phyloP scores from a whole-genome alignment of 2,329 filamentous ascomycete species.

The Exserohilum rostratum region DNA sequence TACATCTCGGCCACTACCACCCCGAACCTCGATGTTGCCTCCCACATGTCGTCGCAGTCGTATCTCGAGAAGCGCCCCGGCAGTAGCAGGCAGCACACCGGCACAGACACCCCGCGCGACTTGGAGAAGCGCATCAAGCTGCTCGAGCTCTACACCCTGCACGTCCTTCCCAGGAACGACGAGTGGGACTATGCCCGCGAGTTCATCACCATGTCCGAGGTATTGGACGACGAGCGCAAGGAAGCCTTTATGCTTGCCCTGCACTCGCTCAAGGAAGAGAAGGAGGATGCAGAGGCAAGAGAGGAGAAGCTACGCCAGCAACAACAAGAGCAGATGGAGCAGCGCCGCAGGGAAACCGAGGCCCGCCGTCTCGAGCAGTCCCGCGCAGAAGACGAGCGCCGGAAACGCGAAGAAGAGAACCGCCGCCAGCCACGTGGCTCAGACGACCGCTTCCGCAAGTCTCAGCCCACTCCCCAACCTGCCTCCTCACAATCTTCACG shows the following conservation, averaged over 20 bases:
- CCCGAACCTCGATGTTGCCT: conserved; percentile 73
- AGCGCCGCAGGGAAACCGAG: conserved; percentile 54
- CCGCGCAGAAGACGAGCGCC: conserved; percentile 51
- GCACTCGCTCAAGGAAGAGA: conserved; percentile 82
- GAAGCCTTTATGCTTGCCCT: conserved; percentile 89
- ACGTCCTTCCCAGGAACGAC: conserved; percentile 89
- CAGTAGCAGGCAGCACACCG: conserved; percentile 54
- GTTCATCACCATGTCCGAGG: conserved; percentile 84
- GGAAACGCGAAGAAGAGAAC: conserved; percentile 48
- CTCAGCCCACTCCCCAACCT: conserved; percentile 23
- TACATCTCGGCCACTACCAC: conserved; percentile 80
- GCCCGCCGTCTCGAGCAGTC: conserved; percentile 46
- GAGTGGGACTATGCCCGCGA: conserved; percentile 96
- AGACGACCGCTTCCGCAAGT: conserved; percentile 38
- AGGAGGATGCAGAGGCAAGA: conserved; percentile 70
- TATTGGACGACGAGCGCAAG: conserved; percentile 88
- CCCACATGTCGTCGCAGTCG: conserved; percentile 61
- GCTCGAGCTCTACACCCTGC: conserved; percentile 91
- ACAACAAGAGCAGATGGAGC: conserved; percentile 61
- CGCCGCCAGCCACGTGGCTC: conserved; percentile 41
- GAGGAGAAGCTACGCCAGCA: conserved; percentile 68
- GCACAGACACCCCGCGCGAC: conserved; percentile 82
- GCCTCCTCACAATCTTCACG: conserved; percentile 39
- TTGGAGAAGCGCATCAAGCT: conserved; percentile 87
- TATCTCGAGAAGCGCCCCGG: conserved; percentile 41